Base-by-base conservation (phyloP, 495 filamentous ascomycete genomes). In the Talaromyces liani region DNA sequence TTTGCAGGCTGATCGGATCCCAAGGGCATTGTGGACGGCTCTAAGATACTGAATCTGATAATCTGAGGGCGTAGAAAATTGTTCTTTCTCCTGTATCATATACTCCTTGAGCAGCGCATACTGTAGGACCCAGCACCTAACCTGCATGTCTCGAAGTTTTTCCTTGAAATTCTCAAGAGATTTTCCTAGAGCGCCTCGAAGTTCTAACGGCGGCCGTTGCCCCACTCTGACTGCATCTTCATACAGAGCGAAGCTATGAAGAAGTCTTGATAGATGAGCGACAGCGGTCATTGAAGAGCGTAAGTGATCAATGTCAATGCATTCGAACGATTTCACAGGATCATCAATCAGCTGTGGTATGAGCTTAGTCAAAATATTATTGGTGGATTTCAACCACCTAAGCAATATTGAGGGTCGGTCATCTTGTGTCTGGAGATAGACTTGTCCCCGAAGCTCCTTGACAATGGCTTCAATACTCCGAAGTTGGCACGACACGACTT, bases 131-230 rank as follows among this genome's bases (percentile, higher is more conserved):
- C 94, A 98, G 29, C 86, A 86, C 49, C 90, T 86, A 6, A 98
- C 87, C 65, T 97, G 89, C 83, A 96, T 90, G 63, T 97, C 93
- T 39, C 91, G 85, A 47, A 96, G 82, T 70, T 87, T 92, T 25
- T 83, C 85, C 56, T 87, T 81, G 64, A 91, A 88, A 12, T 76
- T 78, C 59, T 83, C 79, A 0, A 79, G 71, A 20, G 73, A 80
- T 64, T 73, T 79, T 6, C 77, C 78, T 14, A 81, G 68, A 34
- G 69, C 70, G 61, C 69, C 77, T 34, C 76, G 80, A 58, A 79
- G 66, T 63, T 73, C 72, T 36, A 74, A 70, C 6, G 71, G 70
- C 12, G 72, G 76, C 3, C 77, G 82, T 73, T 90, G 88, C 3
- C 87, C 91, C 61, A 92, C 85, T 64, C 87, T 84, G 12, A 93